Evolutionary conservation across 129 eudicot species (phyloP), one percentile per base, ranked within the genome.

Genomic region (Cynara cardunculus): DNA sequence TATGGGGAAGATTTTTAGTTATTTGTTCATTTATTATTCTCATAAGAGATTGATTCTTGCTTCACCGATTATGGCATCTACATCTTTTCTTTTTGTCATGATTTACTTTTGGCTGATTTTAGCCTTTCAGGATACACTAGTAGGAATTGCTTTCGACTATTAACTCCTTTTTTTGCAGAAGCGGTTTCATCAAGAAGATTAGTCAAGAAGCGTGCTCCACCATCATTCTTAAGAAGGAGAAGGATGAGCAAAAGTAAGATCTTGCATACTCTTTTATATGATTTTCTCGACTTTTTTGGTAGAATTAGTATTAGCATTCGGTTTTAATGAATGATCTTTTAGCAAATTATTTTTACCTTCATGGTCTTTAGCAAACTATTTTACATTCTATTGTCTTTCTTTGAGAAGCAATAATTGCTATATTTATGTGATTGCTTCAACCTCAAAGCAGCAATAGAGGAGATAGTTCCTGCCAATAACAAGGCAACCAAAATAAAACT

Each of bases 151-250:
- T 69, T 1, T 34, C 53, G 72, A 71, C 46, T 39, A 72, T 80
- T 62, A 24, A 26, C 75, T 44, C 18, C 46, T 3, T 44, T 32
- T 61, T 34, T 67, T 80, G 49, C 78, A 59, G 65, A 59, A 72
- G 71, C 35, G 62, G 73, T 69, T 80, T 80, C 66, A 35, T 61
- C 65, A 80, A 80, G 64, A 80, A 59, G 65, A 72, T 14, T 44
- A 37, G 39, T 56, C 71, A 21, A 80, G 77, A 80, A 80, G 71
- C 56, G 26, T 61, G 72, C 84, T 80, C 72, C 39, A 59, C 72
- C 44, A 61, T 80, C 64, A 10, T 73, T 62, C 78, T 61, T 72
- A 80, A 80, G 78, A 80, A 80, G 25, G 73, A 80, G 78, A 61
- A 34, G 64, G 73, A 80, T 10, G 84, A 80, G 44, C 44, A 72